Percentiles rank a stretch among this genome's conserved stretches.
Evolutionary conservation across 2,329 filamentous ascomycete species (phyloP).

Genomic region (Pseudogymnoascus pannorum): DNA sequence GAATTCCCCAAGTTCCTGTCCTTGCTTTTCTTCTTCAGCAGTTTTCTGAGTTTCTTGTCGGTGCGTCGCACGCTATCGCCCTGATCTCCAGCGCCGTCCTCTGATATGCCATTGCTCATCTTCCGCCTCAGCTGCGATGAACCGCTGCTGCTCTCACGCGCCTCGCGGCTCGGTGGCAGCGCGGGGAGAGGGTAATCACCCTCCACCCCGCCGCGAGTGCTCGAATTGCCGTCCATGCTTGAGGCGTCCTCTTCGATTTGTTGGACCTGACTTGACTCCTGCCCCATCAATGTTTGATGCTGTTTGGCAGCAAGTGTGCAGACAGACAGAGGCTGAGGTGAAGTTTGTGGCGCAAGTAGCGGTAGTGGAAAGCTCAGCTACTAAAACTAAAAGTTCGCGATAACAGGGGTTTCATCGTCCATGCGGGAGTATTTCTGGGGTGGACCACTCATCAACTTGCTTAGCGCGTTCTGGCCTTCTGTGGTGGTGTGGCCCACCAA

Average conservation of each 20-base stretch:
- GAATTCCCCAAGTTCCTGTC: background rate
- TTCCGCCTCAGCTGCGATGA: background rate
- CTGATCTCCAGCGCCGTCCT: background rate
- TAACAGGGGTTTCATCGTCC: conserved; percentile 4
- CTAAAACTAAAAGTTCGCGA: conserved; percentile 2
- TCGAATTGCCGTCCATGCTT: conserved; percentile 5
- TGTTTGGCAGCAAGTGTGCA: background rate
- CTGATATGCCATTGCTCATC: background rate
- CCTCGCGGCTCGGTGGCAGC: background rate
- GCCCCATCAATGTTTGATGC: background rate
- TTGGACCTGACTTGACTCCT: conserved; percentile 7
- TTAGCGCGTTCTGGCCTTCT: background rate
- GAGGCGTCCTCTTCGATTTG: background rate
- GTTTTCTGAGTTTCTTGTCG: background rate
- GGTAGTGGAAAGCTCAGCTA: background rate
- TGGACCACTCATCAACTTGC: background rate
- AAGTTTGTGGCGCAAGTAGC: background rate
- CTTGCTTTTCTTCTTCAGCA: background rate
- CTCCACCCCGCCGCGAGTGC: background rate
- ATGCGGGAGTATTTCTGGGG: conserved; percentile 1
- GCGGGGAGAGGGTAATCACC: background rate
- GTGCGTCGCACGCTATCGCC: background rate
- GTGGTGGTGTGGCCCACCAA: background rate
- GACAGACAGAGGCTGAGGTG: too few species aligned
- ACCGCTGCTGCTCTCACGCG: background rate